Base-by-base conservation (phyloP, 257 asterid genomes). In the Leptodermis oblonga region DNA sequence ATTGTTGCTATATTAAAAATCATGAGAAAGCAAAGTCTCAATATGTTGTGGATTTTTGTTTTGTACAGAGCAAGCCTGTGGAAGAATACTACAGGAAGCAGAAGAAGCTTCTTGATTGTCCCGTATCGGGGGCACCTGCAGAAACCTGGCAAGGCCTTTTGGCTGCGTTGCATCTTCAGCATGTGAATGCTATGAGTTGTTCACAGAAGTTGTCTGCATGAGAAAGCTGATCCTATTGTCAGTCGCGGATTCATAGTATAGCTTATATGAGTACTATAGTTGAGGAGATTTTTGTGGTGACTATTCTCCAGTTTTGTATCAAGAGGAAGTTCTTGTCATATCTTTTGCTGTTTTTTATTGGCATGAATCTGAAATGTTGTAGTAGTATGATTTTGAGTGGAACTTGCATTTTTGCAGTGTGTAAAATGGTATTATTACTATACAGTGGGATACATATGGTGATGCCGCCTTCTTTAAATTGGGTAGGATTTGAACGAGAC, bases 121-220 rank as follows among this genome's bases (percentile, higher is more conserved):
- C 84, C 49, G 88, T 88, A 71, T 84, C 85, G 2, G 95, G 84
- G 55, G 86, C 84, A 48, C 83, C 94, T 30, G 90, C 82, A 49
- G 97, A 90, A 55, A 74, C 92, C 59, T 93, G 97, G 97, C 87
- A 78, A 72, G 95, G 96, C 52, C 92, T 93, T 52, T 79, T 93
- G 86, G 92, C 95, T 70, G 92, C 97, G 58, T 76, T 90, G 85
- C 96, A 90, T 79, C 96, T 93, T 71, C 89, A 78, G 73, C 89
- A 87, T 76, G 78, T 81, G 82, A 82, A 72, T 70, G 76, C 73
- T 42, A 76, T 77, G 69, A 78, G 73, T 67, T 73, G 87, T 10
- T 78, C 96, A 5, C 86, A 85, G 65, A 88, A 92, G 79, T 72
- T 92, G 85, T 74, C 87, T 36, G 87, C 90, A 31, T 88, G 64